phyloP scores from a whole-genome alignment of 1,139 yeast species.

The Blastobotrys persicus region DNA sequence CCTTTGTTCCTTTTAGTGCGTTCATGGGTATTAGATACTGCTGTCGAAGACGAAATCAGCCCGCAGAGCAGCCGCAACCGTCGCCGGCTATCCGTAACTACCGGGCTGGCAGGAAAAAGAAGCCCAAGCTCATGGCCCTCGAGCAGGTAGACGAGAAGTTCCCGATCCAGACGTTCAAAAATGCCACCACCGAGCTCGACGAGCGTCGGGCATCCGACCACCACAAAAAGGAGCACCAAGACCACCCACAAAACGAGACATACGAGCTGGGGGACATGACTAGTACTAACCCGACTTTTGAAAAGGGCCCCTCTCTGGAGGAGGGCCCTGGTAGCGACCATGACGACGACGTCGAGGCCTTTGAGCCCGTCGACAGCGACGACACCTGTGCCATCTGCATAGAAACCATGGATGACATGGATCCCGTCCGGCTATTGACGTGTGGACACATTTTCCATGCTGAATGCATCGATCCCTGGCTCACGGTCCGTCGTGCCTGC shows the following conservation, averaged over 20 bases:
- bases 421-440: slow-evolving; percentile 64
- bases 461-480: slow-evolving; percentile 81
- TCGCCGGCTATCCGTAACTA: slow-evolving; percentile 17
- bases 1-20: slow-evolving; percentile 31
- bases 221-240: not conserved
- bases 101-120: slow-evolving; percentile 28
- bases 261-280: slow-evolving; percentile 7
- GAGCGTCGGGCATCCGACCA: slow-evolving; percentile 11
- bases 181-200: slow-evolving; percentile 28
- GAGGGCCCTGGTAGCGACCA: slow-evolving; percentile 18
- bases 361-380: slow-evolving; percentile 24
- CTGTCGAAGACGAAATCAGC: slow-evolving; percentile 32
- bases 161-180: slow-evolving; percentile 59
- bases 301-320: slow-evolving; percentile 22
- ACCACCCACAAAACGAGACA: not conserved
- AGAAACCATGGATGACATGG: slow-evolving; percentile 61
- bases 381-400: slow-evolving; percentile 83
- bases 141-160: slow-evolving; percentile 66
- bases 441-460: slow-evolving; percentile 87
- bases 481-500: slow-evolving; percentile 69
- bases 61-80: slow-evolving; percentile 20
- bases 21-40: slow-evolving; percentile 38
- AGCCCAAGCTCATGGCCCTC: slow-evolving; percentile 45
- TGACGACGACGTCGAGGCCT: slow-evolving; percentile 18
- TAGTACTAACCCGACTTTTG: slow-evolving; percentile 15